Evolutionary conservation across 2,329 filamentous ascomycete species (phyloP).

Genomic region (Ceratocystis cacaofunesta): DNA sequence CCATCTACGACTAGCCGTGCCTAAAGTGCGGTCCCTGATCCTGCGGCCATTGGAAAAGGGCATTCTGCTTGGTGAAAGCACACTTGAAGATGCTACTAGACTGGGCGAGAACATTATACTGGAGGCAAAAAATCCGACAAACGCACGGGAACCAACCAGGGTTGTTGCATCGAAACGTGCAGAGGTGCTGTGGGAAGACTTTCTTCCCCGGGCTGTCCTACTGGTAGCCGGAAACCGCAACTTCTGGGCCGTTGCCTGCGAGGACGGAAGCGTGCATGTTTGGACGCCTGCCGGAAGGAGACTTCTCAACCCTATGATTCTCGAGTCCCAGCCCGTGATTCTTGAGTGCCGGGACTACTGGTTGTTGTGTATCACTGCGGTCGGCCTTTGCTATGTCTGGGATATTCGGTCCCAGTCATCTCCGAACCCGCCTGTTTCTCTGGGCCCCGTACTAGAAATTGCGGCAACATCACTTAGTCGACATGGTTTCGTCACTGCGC

Average conservation of each 20-base stretch:
- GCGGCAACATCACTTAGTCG: slow-evolving; percentile 65
- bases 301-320: slow-evolving; percentile 65
- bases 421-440: slow-evolving; percentile 76
- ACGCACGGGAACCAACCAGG: slow-evolving; percentile 65
- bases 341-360: slow-evolving; percentile 80
- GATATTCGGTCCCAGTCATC: slow-evolving; percentile 71
- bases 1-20: slow-evolving; percentile 74
- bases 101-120: slow-evolving; percentile 58
- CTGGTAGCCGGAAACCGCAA: slow-evolving; percentile 77
- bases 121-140: slow-evolving; percentile 74
- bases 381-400: slow-evolving; percentile 86
- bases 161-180: slow-evolving; percentile 71
- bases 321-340: slow-evolving; percentile 89
- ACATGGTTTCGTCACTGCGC: slow-evolving; percentile 59
- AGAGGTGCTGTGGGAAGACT: slow-evolving; percentile 82
- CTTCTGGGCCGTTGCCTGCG: slow-evolving; percentile 86
- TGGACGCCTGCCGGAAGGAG: slow-evolving; percentile 89
- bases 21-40: slow-evolving; percentile 71
- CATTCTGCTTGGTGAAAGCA: slow-evolving; percentile 37
- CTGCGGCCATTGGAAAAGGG: slow-evolving; percentile 63
- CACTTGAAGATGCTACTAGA: slow-evolving; percentile 46
- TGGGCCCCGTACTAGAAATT: slow-evolving; percentile 77
- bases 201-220: slow-evolving; percentile 71
- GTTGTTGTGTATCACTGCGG: slow-evolving; percentile 77
- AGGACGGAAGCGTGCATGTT: slow-evolving; percentile 77